Conservation (phyloP, 768 basidiomycete genomes). For the Suillus plorans region DNA sequence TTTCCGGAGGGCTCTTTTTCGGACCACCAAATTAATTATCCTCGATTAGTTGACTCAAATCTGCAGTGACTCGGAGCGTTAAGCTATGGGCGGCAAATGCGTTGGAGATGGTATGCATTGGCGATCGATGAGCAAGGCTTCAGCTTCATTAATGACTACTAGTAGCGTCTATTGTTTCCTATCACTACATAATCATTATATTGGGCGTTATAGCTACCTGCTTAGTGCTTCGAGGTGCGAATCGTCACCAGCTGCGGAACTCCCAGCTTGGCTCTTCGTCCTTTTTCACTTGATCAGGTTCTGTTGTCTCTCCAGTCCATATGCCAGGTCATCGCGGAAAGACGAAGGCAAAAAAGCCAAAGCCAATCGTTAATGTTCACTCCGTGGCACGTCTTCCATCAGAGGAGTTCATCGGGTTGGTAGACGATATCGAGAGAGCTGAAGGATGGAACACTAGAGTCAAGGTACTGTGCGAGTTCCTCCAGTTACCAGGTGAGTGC, state of each 20-base stretch:
- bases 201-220: neutral
- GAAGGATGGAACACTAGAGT: constrained; percentile 51
- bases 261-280: neutral
- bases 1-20: too few relatives aligned
- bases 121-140: neutral
- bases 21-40: too few relatives aligned
- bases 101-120: neutral
- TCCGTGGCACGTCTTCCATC: neutral
- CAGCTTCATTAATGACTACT: neutral
- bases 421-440: constrained; percentile 46
- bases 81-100: neutral
- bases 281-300: neutral
- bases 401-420: constrained; percentile 9
- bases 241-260: neutral
- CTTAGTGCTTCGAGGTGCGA: neutral
- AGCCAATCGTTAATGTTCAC: constrained; percentile 8
- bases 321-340: constrained; percentile 31
- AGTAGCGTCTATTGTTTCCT: neutral
- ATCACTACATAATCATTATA: neutral
- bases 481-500: constrained; percentile 55
- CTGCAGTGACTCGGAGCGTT: too few relatives aligned
- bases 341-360: constrained; percentile 20
- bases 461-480: constrained; percentile 45
- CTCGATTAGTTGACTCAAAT: too few relatives aligned
- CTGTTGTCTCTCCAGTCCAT: neutral